A percentile compares a stretch with the other conserved stretches of the same genome.
These are phyloP conservation scores for Arthrobotrys megalospora DNA, from an alignment of 2,329 filamentous ascomycete species.

Conservation along the genomic window DNA sequence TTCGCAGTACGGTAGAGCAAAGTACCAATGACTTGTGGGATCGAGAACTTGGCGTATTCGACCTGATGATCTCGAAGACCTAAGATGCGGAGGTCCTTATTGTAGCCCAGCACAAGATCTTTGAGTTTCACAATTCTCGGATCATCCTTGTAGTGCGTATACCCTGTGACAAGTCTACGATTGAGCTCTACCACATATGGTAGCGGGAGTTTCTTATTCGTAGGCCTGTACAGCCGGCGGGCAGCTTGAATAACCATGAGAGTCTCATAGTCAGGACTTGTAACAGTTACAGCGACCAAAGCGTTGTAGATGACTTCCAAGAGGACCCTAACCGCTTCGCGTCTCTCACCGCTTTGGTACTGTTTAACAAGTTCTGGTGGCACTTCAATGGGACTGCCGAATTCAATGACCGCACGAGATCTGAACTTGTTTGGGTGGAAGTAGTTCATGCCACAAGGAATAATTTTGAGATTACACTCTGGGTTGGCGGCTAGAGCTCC, in stretches of 20 bases:
- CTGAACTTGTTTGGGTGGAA: slow-evolving; percentile 99
- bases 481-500: slow-evolving; percentile 88
- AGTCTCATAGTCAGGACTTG: slow-evolving; percentile 93
- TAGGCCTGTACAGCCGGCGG: slow-evolving; percentile 91
- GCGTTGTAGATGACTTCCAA: slow-evolving; percentile 89
- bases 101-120: slow-evolving; percentile 85
- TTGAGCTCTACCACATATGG: slow-evolving; percentile 96
- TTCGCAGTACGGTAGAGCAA: slow-evolving; percentile 86
- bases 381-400: slow-evolving; percentile 89
- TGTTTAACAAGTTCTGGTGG: slow-evolving; percentile 85
- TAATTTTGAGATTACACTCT: slow-evolving; percentile 90
- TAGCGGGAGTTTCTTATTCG: slow-evolving; percentile 91
- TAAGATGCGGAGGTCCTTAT: slow-evolving; percentile 85
- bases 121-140: slow-evolving; percentile 83
- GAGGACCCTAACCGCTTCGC: slow-evolving; percentile 87
- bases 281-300: slow-evolving; percentile 89
- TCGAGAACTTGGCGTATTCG: slow-evolving; percentile 87
- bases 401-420: slow-evolving; percentile 94
- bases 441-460: slow-evolving; percentile 99
- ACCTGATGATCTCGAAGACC: slow-evolving; percentile 95
- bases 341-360: slow-evolving; percentile 85
- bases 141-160: slow-evolving; percentile 92
- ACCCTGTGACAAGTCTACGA: slow-evolving; percentile 88
- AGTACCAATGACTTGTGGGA: slow-evolving; percentile 80
- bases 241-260: slow-evolving; percentile 97